Evolutionary conservation across 208 protist genomes (phyloP).

Genomic region (Acanthamoeba healyi): DNA sequence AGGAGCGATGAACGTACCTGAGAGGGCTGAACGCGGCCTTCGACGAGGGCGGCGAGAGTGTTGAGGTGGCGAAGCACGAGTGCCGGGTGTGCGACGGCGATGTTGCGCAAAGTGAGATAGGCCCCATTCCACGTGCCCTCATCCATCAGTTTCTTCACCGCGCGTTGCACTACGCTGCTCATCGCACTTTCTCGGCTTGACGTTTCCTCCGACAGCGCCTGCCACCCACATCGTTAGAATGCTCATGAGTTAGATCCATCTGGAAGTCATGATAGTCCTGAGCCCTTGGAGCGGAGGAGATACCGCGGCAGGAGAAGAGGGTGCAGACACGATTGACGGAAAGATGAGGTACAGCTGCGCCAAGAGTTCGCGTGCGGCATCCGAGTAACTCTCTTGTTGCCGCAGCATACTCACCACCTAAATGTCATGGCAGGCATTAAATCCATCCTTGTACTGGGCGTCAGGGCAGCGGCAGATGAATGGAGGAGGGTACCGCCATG

Average conservation of each 20-base stretch:
- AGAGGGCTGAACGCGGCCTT: conserved; percentile 32
- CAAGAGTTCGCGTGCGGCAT: neutral
- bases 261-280: neutral
- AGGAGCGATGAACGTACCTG: neutral
- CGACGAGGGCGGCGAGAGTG: neutral
- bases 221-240: neutral
- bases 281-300: no score
- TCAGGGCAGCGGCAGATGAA: neutral
- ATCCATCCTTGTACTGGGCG: neutral
- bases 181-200: conserved; percentile 9
- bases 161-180: conserved; percentile 17
- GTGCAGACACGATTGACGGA: neutral
- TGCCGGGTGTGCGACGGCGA: neutral
- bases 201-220: neutral
- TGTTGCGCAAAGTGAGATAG: conserved; percentile 20
- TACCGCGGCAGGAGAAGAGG: neutral
- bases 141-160: neutral
- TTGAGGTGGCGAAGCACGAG: conserved; percentile 29
- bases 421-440: neutral
- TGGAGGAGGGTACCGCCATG: neutral
- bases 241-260: no score
- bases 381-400: neutral
- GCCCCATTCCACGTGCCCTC: conserved; percentile 25
- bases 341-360: neutral
- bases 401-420: conserved; percentile 3